Conservation (phyloP, 306 rosid species). For the Prunus armeniaca region DNA sequence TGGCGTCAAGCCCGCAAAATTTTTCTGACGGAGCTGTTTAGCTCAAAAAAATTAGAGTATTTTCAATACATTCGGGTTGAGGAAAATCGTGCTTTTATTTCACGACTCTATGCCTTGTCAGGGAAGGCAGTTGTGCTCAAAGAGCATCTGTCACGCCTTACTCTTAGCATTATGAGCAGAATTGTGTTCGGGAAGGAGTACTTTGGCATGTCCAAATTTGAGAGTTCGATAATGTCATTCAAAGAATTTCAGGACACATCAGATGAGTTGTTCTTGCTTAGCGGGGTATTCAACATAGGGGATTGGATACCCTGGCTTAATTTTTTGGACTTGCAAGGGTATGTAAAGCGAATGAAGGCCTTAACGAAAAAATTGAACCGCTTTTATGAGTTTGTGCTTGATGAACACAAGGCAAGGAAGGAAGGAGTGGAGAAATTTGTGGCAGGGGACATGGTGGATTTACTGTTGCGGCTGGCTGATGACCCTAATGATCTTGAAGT, state of each 20-base stretch:
- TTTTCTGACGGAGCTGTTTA: slow-evolving; percentile 26
- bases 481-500: slow-evolving; percentile 28
- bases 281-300: slow-evolving; percentile 29
- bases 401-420: slow-evolving; percentile 25
- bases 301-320: slow-evolving; percentile 36
- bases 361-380: slow-evolving; percentile 15
- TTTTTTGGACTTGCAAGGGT: slow-evolving; percentile 37
- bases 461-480: slow-evolving; percentile 22
- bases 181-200: slow-evolving; percentile 30
- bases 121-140: slow-evolving; percentile 18
- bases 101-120: slow-evolving; percentile 1
- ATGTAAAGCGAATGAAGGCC: slow-evolving; percentile 31
- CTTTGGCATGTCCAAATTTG: slow-evolving; percentile 3
- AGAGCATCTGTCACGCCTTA: slow-evolving; percentile 14
- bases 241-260: slow-evolving; percentile 18
- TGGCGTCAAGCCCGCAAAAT: slow-evolving; percentile 37
- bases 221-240: background rate
- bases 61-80: slow-evolving; percentile 18
- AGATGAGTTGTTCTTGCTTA: slow-evolving; percentile 24
- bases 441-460: slow-evolving; percentile 32
- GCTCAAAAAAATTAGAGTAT: slow-evolving; percentile 15
- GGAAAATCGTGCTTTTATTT: slow-evolving; percentile 13
- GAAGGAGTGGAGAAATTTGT: slow-evolving; percentile 2
- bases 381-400: slow-evolving; percentile 16
- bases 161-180: slow-evolving; percentile 23